Conservation (phyloP, 768 basidiomycete species). For the Suillus subluteus region DNA sequence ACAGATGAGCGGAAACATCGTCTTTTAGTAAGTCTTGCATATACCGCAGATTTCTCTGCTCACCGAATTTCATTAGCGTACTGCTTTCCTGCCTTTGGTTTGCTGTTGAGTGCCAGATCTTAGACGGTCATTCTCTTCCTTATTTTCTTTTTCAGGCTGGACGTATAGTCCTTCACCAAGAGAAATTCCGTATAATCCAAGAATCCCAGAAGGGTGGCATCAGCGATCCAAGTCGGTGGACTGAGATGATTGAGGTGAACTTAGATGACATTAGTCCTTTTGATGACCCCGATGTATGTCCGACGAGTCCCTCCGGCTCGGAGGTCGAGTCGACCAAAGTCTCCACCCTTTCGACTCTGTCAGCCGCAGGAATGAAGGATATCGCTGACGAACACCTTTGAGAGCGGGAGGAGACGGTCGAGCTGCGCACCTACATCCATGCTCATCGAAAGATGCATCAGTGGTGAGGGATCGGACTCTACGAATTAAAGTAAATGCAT, state of each 20-base stretch:
- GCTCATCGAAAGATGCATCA: neutral
- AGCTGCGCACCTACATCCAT: neutral
- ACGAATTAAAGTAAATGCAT: neutral
- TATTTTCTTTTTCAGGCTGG: constrained; percentile 1
- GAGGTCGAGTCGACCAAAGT: neutral
- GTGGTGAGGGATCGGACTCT: neutral
- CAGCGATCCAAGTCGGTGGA: neutral
- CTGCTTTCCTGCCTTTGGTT: neutral
- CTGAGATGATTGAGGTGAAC: neutral
- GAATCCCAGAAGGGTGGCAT: neutral
- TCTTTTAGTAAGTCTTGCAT: constrained; percentile 23
- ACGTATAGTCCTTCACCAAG: neutral
- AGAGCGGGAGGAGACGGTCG: neutral
- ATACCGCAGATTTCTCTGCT: neutral
- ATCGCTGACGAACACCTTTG: constrained; percentile 1
- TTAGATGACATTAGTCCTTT: neutral
- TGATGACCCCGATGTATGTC: neutral
- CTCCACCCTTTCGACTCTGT: neutral
- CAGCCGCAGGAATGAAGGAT: neutral
- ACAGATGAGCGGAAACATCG: constrained; percentile 22
- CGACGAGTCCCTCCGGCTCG: neutral
- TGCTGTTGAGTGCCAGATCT: constrained; percentile 3
- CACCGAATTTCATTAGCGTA: neutral
- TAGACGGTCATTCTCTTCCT: neutral
- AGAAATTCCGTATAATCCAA: neutral